A percentile compares a stretch with the other conserved stretches of the same genome.
phyloP scores from a whole-genome alignment of 2,329 filamentous ascomycete genomes.

The Lecanoromycetidae sp. region DNA sequence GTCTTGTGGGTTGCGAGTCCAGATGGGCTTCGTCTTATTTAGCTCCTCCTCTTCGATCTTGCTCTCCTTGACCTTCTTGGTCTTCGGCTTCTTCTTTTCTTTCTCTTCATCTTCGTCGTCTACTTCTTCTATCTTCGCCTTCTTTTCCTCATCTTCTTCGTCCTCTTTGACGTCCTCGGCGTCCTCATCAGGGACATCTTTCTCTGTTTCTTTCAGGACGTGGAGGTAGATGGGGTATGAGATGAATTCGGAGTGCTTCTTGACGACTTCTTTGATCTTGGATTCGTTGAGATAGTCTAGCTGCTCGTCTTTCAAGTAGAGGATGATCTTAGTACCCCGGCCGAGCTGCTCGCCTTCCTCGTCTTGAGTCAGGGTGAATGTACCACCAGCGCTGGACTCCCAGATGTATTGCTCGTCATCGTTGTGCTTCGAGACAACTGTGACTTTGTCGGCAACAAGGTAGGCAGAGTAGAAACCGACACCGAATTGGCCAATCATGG shows the following conservation, averaged over 20 bases:
- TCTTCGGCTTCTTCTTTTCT: slow-evolving; percentile 89
- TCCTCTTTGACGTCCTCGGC: slow-evolving; percentile 59
- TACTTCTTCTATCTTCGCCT: slow-evolving; percentile 89
- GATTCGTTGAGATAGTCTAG: slow-evolving; percentile 95
- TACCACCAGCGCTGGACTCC: slow-evolving; percentile 95
- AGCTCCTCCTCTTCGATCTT: slow-evolving; percentile 98
- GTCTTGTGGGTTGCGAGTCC: slow-evolving; percentile 94
- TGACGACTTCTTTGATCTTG: slow-evolving; percentile 99
- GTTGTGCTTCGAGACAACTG: slow-evolving; percentile 96
- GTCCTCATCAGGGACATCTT: slow-evolving; percentile 93
- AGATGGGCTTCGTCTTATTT: slow-evolving; percentile 99
- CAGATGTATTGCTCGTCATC: slow-evolving; percentile 99
- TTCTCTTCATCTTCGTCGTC: slow-evolving; percentile 72
- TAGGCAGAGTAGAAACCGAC: slow-evolving; percentile 99
- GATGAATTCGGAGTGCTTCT: slow-evolving; percentile 99
- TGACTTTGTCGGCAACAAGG: slow-evolving; percentile 94
- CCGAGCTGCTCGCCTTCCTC: slow-evolving; percentile 83
- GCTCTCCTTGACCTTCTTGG: slow-evolving; percentile 98
- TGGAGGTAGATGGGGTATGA: slow-evolving; percentile 99
- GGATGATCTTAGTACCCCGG: slow-evolving; percentile 94
- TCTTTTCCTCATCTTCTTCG: slow-evolving; percentile 78
- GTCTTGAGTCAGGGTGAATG: slow-evolving; percentile 85
- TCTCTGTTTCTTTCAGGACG: slow-evolving; percentile 98
- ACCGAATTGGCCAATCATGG: slow-evolving; percentile 99
- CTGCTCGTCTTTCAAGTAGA: slow-evolving; percentile 99